These are phyloP conservation scores for Hirschfeldia incana DNA, from an alignment of 345 rosid genomes.

Conservation along the genomic window DNA sequence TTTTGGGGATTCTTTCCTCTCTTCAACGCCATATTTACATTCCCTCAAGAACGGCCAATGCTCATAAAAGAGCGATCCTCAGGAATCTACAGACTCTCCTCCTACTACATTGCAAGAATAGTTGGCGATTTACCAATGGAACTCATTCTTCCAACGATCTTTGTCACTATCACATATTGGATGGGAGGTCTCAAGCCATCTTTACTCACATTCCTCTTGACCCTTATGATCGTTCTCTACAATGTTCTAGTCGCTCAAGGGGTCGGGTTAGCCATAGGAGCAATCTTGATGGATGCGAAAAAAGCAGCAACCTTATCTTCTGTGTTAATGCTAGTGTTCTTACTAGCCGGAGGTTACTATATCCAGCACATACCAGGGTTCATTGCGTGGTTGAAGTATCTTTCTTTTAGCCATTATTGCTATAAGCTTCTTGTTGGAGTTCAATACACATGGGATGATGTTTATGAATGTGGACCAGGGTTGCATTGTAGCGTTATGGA, in stretches of 20 bases:
- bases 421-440: constrained; percentile 81
- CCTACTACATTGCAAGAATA: constrained; percentile 73
- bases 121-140: constrained; percentile 96
- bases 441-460: constrained; percentile 66
- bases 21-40: constrained; percentile 74
- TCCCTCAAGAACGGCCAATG: constrained; percentile 89
- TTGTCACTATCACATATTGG: constrained; percentile 78
- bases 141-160: constrained; percentile 82
- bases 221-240: constrained; percentile 66
- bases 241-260: constrained; percentile 88
- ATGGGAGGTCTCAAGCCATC: constrained; percentile 96
- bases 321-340: constrained; percentile 77
- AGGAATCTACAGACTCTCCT: constrained; percentile 87
- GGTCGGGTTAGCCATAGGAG: constrained; percentile 82
- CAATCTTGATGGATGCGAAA: constrained; percentile 78
- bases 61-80: constrained; percentile 87
- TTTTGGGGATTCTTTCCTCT: constrained; percentile 95
- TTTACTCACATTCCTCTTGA: constrained; percentile 53
- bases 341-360: constrained; percentile 88
- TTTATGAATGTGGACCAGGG: constrained; percentile 57
- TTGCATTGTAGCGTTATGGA: constrained; percentile 68
- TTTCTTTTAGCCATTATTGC: constrained; percentile 84
- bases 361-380: constrained; percentile 79
- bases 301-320: constrained; percentile 84
- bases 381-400: constrained; percentile 83